A percentile compares a stretch with the other conserved stretches of the same genome.
Evolutionary conservation across 208 protist species (phyloP).

Genomic region (Wallacemonas sp.): DNA sequence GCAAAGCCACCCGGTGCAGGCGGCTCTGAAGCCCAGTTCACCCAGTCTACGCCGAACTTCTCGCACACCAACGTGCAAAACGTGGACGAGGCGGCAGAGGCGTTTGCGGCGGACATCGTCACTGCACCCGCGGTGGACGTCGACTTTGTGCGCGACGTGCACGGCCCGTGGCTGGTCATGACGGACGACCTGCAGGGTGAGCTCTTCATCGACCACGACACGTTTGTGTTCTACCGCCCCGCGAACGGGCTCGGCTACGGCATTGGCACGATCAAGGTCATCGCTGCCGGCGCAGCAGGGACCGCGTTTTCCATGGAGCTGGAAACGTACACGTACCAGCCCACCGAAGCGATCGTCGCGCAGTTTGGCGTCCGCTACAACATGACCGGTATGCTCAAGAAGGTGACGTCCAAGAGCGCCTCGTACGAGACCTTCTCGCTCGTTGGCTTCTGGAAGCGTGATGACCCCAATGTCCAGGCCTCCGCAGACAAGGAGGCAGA

Average conservation of each 20-base stretch:
- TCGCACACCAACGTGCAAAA: slow-evolving; percentile 20
- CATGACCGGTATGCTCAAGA: slow-evolving; percentile 72
- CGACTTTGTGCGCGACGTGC: slow-evolving; percentile 64
- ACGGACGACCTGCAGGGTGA: slow-evolving; percentile 86
- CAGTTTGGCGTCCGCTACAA: slow-evolving; percentile 37
- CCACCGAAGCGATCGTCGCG: slow-evolving; percentile 43
- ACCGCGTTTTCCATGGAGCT: slow-evolving; percentile 72
- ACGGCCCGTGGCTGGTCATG: slow-evolving; percentile 89
- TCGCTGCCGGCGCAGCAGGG: slow-evolving; percentile 34
- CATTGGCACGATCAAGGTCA: slow-evolving; percentile 64
- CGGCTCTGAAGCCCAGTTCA: slow-evolving; percentile 30
- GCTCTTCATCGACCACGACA: slow-evolving; percentile 86
- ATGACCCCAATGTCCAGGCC: slow-evolving; percentile 30
- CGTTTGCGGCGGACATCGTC: slow-evolving; percentile 54
- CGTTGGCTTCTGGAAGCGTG: slow-evolving; percentile 61
- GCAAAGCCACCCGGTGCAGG: neutral
- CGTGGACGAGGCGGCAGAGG: slow-evolving; percentile 17
- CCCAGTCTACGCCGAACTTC: slow-evolving; percentile 75
- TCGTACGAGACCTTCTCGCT: slow-evolving; percentile 82
- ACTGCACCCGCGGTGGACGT: slow-evolving; percentile 56
- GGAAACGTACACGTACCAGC: slow-evolving; percentile 80
- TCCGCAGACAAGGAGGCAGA: neutral
- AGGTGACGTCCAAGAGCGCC: slow-evolving; percentile 48
- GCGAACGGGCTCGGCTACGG: slow-evolving; percentile 87
- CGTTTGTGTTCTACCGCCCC: slow-evolving; percentile 82